Evolutionary conservation across 179 eudicot genomes (phyloP), one percentile per base, ranked within the genome.

Genomic region (Gypsophila paniculata): DNA sequence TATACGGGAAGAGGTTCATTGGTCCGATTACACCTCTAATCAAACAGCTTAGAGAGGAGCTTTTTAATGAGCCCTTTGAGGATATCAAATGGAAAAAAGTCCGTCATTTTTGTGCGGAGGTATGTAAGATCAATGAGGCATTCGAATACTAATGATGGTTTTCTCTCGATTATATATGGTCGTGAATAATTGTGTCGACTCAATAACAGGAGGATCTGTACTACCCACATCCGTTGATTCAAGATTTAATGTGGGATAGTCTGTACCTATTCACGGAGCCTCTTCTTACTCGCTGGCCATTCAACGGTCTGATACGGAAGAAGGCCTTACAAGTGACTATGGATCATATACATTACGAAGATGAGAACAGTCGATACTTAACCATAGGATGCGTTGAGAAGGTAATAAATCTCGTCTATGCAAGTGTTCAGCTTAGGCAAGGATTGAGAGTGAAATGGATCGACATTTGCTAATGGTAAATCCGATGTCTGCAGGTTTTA

Each of bases 291-390:
- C 86, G 80, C 19, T 88, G 90, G 93, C 93, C 96, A 0, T 72
- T 88, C 6, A 86, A 85, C 80, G 85, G 84, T 39, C 36, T 90
- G 79, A 62, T 80, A 81, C 75, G 90, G 17, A 78, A 80, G 58
- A 88, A 82, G 59, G 90, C 93, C 19, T 81, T 88, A 8, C 65
- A 83, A 57, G 75, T 72, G 21, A 77, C 86, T 1, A 88, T 90
- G 86, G 63, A 86, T 22, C 86, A 88, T 79, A 83, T 88, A 36
- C 92, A 88, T 76, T 88, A 88, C 15, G 90, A 88, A 76, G 92
- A 88, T 70, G 88, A 86, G 62, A 88, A 83, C 49, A 86, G 88
- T 18, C 76, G 88, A 66, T 88, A 88, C 68, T 81, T 88, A 26
- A 83, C 86, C 19, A 76, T 86, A 14, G 88, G 85, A 18, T 65